Evolutionary conservation across 2,329 filamentous ascomycete species (phyloP).

Genomic region (Colletotrichum karsti): DNA sequence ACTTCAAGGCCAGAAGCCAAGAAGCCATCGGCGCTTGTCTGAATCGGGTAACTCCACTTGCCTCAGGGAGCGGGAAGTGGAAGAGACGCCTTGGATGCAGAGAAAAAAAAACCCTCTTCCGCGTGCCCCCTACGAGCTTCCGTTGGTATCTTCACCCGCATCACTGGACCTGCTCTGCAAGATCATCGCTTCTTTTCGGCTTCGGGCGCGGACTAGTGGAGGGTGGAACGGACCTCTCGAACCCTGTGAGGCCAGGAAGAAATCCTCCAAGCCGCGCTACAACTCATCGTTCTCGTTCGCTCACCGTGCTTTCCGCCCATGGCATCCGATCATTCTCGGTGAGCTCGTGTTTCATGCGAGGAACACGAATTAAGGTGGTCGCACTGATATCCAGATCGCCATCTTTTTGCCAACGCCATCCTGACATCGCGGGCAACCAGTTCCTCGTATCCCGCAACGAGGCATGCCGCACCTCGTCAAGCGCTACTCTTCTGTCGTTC

Average conservation of each 20-base stretch:
- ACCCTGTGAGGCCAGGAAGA: neutral
- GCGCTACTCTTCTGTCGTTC: neutral
- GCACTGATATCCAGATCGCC: neutral
- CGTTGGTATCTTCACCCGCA: neutral
- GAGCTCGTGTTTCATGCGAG: neutral
- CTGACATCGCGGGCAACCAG: neutral
- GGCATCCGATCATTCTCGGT: neutral
- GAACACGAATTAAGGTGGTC: neutral
- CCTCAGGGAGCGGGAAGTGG: conserved; percentile 12
- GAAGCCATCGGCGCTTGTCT: conserved; percentile 4
- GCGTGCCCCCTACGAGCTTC: neutral
- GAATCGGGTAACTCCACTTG: conserved; percentile 14
- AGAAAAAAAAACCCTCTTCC: neutral
- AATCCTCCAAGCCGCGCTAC: conserved; percentile 18
- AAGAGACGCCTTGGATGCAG: neutral
- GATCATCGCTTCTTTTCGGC: neutral
- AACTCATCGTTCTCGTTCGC: conserved; percentile 6
- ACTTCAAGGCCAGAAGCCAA: neutral
- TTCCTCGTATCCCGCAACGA: neutral
- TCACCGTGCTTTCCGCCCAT: neutral
- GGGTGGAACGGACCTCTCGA: conserved; percentile 1
- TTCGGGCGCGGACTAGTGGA: neutral
- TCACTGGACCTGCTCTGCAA: conserved; percentile 1
- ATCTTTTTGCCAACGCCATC: neutral
- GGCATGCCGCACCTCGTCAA: neutral